phyloP scores from a whole-genome alignment of 2,329 filamentous ascomycete genomes.

The Talaromyces piceae region DNA sequence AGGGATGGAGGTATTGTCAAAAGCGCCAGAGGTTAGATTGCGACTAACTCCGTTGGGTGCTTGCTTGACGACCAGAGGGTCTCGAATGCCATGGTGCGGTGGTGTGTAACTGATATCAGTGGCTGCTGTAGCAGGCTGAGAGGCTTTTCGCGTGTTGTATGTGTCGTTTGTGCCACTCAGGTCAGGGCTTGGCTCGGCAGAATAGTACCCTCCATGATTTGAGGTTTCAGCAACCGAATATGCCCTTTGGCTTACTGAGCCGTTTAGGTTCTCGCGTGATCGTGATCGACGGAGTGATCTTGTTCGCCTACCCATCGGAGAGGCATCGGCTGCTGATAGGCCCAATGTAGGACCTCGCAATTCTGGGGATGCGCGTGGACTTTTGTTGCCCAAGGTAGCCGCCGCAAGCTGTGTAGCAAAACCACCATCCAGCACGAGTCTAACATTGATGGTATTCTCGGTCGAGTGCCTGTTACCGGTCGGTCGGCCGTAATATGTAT shows the following conservation, averaged over 20 bases:
- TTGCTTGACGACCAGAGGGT: slow-evolving; percentile 2
- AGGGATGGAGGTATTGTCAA: neutral
- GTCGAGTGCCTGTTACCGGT: neutral
- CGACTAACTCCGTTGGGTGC: neutral
- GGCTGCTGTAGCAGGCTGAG: slow-evolving; percentile 1
- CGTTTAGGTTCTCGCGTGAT: slow-evolving; percentile 9
- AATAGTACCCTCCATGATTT: slow-evolving; percentile 1
- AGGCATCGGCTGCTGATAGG: neutral
- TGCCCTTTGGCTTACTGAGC: slow-evolving; percentile 1
- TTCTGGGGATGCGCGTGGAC: slow-evolving; percentile 2
- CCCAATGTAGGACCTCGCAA: slow-evolving; percentile 1
- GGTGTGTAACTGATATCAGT: slow-evolving; percentile 10
- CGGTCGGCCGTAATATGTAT: slow-evolving; percentile 4
- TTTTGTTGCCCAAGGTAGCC: slow-evolving; percentile 4
- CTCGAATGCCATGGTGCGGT: slow-evolving; percentile 7
- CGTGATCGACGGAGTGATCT: slow-evolving; percentile 9
- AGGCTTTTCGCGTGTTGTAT: neutral
- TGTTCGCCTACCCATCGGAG: slow-evolving; percentile 1
- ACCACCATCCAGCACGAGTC: slow-evolving; percentile 6
- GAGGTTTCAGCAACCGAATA: neutral
- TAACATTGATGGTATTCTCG: slow-evolving; percentile 9
- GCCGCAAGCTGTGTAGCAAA: slow-evolving; percentile 6
- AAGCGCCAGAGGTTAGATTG: neutral
- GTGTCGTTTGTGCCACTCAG: neutral
- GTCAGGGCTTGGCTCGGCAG: neutral